Percentiles rank a stretch among this genome's conserved stretches.
phyloP scores from a whole-genome alignment of 345 rosid genomes.

The Cardiospermum halicacabum region DNA sequence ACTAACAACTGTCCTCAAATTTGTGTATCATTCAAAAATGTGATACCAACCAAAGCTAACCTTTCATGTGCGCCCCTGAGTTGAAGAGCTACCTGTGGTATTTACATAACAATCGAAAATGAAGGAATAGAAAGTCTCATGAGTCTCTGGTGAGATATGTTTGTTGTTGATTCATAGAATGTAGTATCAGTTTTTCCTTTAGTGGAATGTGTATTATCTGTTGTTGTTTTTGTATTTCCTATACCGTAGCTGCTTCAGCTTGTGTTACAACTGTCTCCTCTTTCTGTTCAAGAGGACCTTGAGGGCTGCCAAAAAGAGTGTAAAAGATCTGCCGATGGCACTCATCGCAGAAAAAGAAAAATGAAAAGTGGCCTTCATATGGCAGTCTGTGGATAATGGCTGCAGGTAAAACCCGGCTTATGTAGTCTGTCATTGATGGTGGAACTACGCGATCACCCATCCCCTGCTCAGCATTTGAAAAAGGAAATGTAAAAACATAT shows the following conservation, averaged over 20 bases:
- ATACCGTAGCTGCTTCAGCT: conserved; percentile 11
- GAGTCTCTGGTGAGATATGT: neutral
- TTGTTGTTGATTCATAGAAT: conserved; percentile 18
- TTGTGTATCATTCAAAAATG: conserved; percentile 7
- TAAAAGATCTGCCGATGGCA: conserved; percentile 76
- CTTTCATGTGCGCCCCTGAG: conserved; percentile 23
- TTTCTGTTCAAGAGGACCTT: conserved; percentile 42
- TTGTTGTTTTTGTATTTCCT: conserved; percentile 12
- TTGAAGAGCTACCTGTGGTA: conserved; percentile 34
- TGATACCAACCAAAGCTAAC: conserved; percentile 1
- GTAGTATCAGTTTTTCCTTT: conserved; percentile 16
- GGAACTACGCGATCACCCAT: conserved; percentile 71
- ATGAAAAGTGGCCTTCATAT: conserved; percentile 84
- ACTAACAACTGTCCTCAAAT: conserved; percentile 1
- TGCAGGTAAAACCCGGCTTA: conserved; percentile 67
- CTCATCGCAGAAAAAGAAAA: conserved; percentile 67
- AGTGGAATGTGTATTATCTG: conserved; percentile 17
- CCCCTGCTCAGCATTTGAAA: conserved; percentile 44
- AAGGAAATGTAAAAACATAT: neutral
- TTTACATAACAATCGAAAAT: conserved; percentile 26
- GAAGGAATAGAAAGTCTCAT: neutral
- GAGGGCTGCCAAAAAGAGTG: conserved; percentile 60
- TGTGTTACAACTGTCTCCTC: conserved; percentile 24
- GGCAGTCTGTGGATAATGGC: conserved; percentile 62
- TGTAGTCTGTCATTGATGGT: conserved; percentile 56